Base-by-base conservation (phyloP, 441 rosid species). In the Populus hybrid region DNA sequence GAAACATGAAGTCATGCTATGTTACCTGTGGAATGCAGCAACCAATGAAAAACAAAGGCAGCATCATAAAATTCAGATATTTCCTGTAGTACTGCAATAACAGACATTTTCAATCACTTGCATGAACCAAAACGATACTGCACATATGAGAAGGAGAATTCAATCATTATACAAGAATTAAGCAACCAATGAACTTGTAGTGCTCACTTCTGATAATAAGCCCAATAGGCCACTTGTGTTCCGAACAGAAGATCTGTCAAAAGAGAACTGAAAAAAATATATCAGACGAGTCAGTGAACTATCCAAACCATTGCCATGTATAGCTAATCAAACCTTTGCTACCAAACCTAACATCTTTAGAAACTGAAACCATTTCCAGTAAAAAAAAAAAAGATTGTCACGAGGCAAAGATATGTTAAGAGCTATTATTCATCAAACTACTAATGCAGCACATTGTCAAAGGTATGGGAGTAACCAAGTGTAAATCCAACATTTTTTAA, bases 21-120 rank as follows among this genome's bases (percentile, higher is more conserved):
- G 68, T 80, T 82, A 95, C 98, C 91, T 93, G 96, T 11, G 99
- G 99, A 83, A 95, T 84, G 81, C 79, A 89, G 78, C 76, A 86
- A 75, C 92, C 86, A 12, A 87, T 84, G 83, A 83, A 81, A 72
- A 94, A 72, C 38, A 94, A 38, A 79, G 97, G 93, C 57, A 91
- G 71, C 4, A 94, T 82, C 75, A 90, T 64, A 76, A 91, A 3
- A 77, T 91, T 86, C 91, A 95, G 79, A 79, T 88, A 92, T 53
- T 61, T 28, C 85, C 85, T 89, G 88, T 88, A 94, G 79, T 77
- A 86, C 99, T 96, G 88, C 93, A 86, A 80, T 34, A 82, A 77
- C 75, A 76, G 76, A 81, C 21, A 59, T 46, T 65, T 79, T 74
- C 74, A 80, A 75, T 76, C 34, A 79, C 46, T 42, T 69, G 72